A percentile compares a stretch with the other conserved stretches of the same genome.
These are phyloP conservation scores for Aspergillus wentii DNA, from an alignment of 495 filamentous ascomycete species.

Conservation along the genomic window DNA sequence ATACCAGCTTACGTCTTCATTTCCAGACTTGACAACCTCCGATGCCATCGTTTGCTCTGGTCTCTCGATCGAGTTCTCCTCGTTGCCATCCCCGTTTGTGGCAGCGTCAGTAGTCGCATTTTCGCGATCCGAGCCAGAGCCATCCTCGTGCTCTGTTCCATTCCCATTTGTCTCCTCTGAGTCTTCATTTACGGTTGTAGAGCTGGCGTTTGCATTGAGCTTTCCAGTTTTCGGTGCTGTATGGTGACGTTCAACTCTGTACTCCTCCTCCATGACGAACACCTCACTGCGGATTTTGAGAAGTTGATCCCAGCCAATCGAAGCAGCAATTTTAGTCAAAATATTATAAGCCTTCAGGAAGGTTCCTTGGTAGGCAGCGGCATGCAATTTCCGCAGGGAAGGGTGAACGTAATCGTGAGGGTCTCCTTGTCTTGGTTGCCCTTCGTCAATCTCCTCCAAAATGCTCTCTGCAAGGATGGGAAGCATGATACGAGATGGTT, in stretches of 20 bases:
- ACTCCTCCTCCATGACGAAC: constrained; percentile 99
- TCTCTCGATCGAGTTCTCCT: constrained; percentile 58
- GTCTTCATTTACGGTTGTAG: not conserved
- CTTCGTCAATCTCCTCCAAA: constrained; percentile 92
- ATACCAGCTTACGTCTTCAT: constrained; percentile 65
- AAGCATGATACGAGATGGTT: constrained; percentile 78
- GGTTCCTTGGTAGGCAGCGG: constrained; percentile 84
- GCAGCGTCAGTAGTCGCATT: constrained; percentile 16
- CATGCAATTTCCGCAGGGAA: constrained; percentile 79
- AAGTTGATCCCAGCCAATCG: constrained; percentile 96
- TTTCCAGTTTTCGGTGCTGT: too few relatives aligned
- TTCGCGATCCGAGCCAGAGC: constrained; percentile 27
- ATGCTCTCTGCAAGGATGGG: constrained; percentile 86
- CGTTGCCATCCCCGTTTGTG: constrained; percentile 29
- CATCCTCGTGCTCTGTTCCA: constrained; percentile 28
- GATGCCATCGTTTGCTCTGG: constrained; percentile 79
- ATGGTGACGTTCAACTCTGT: constrained; percentile 82
- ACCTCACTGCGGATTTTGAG: constrained; percentile 90
- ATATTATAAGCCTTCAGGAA: constrained; percentile 93
- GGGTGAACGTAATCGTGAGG: constrained; percentile 81
- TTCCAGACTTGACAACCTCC: constrained; percentile 73
- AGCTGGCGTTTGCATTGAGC: constrained; percentile 6
- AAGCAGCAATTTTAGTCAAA: constrained; percentile 87
- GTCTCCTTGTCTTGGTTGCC: constrained; percentile 65
- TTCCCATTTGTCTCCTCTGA: constrained; percentile 36